These are phyloP conservation scores for Naegleria lovaniensis DNA, from an alignment of 208 protist species.

Conservation along the genomic window DNA sequence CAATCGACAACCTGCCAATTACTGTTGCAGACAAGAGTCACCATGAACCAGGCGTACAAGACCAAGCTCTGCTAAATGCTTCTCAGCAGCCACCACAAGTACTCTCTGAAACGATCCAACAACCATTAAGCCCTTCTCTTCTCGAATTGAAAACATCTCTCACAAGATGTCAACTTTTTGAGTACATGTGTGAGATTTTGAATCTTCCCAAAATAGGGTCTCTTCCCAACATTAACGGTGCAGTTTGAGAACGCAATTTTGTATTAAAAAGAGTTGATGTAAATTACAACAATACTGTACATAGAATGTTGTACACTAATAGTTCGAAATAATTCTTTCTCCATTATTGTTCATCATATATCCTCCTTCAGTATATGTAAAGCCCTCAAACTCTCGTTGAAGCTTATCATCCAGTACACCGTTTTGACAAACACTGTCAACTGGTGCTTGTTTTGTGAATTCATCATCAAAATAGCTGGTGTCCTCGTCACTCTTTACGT, in stretches of 20 bases:
- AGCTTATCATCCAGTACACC: background rate
- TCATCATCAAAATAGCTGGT: constrained; percentile 26
- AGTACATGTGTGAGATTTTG: background rate
- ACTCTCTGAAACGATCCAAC: background rate
- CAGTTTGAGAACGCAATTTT: background rate
- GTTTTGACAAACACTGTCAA: background rate
- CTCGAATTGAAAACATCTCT: background rate
- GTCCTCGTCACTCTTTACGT: background rate
- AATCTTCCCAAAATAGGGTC: background rate
- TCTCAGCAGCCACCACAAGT: too few relatives aligned
- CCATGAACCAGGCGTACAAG: too few relatives aligned
- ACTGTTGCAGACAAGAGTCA: too few relatives aligned
- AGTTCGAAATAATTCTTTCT: background rate
- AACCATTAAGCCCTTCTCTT: background rate
- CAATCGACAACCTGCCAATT: too few relatives aligned
- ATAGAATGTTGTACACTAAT: background rate
- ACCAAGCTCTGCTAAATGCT: too few relatives aligned
- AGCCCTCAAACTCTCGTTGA: constrained; percentile 24
- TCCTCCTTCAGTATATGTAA: constrained; percentile 1
- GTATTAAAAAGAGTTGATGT: background rate
- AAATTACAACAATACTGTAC: background rate
- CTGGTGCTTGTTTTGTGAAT: background rate
- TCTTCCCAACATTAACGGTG: too few relatives aligned
- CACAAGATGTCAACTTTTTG: background rate
- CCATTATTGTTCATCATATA: background rate